A percentile compares a stretch with the other conserved stretches of the same genome.
Conservation (phyloP, 2,329 filamentous ascomycete genomes). For the Aspergillus quadricinctus region DNA sequence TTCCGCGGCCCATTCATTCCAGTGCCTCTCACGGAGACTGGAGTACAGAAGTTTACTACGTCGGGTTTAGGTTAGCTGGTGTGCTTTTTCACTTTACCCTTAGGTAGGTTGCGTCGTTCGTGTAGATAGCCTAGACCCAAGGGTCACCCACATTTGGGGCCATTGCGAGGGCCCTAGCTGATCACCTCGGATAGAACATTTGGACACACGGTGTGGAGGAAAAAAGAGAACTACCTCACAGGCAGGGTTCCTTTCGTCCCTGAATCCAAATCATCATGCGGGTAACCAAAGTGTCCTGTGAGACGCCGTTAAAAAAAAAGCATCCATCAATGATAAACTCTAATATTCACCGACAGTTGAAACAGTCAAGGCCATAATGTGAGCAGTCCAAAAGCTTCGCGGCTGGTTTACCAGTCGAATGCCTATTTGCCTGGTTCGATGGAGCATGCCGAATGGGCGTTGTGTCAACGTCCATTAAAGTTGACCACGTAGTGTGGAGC, state of each 20-base stretch:
- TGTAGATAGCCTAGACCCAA: no score
- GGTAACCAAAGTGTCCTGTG: background rate
- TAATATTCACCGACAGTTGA: slow-evolving; percentile 13
- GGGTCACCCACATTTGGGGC: no score
- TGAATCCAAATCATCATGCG: background rate
- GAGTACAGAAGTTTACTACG: background rate
- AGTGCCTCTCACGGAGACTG: no score
- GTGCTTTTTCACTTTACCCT: background rate
- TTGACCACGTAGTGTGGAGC: background rate
- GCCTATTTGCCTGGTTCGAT: background rate
- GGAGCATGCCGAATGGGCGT: background rate
- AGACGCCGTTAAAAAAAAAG: background rate
- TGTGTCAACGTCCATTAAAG: background rate
- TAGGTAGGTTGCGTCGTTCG: no score
- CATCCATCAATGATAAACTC: background rate
- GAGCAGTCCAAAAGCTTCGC: slow-evolving; percentile 11
- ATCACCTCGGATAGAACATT: background rate
- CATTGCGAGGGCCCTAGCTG: background rate
- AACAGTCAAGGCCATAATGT: background rate
- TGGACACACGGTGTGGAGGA: background rate
- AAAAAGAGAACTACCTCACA: background rate
- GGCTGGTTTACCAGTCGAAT: slow-evolving; percentile 3
- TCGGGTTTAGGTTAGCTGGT: background rate
- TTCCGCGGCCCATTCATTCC: background rate
- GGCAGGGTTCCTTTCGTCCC: background rate